Conservation (phyloP, 192 early-diverging fungal species). For the Geosiphon pyriformis region DNA sequence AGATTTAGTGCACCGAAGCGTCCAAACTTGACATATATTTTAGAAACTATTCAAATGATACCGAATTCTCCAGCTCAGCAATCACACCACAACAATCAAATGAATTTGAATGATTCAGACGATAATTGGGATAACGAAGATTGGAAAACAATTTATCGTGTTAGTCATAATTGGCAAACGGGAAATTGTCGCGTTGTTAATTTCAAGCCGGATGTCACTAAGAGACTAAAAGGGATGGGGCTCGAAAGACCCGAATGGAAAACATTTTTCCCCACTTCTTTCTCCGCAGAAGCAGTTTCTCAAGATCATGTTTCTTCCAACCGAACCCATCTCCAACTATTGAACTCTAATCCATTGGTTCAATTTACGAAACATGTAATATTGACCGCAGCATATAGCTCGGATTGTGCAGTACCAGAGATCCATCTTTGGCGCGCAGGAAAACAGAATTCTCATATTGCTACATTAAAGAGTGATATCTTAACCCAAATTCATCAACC, state of each 20-base stretch:
- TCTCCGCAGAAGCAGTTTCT: neutral
- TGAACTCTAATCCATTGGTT: conserved; percentile 28
- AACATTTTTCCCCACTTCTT: too few relatives aligned
- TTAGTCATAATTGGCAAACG: conserved; percentile 47
- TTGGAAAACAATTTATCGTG: conserved; percentile 42
- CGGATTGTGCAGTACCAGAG: neutral
- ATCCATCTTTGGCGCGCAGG: conserved; percentile 9
- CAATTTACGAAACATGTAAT: conserved; percentile 34
- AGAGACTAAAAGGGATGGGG: too few relatives aligned
- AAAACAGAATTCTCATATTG: conserved; percentile 11
- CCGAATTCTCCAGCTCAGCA: too few relatives aligned
- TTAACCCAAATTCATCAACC: neutral
- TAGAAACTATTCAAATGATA: conserved; percentile 1
- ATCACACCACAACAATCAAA: too few relatives aligned
- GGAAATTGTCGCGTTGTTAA: conserved; percentile 32
- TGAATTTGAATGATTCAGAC: too few relatives aligned
- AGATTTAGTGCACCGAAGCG: conserved; percentile 32
- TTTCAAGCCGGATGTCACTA: conserved; percentile 9
- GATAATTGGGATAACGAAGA: conserved; percentile 7
- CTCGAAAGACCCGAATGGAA: too few relatives aligned
- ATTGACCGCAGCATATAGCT: conserved; percentile 16
- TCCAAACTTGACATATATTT: neutral
- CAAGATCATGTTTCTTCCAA: neutral
- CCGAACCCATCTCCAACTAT: neutral
- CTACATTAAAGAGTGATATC: neutral